Evolutionary conservation across 495 filamentous ascomycete genomes (phyloP).

Genomic region (Trichoderma orchidacearum): DNA sequence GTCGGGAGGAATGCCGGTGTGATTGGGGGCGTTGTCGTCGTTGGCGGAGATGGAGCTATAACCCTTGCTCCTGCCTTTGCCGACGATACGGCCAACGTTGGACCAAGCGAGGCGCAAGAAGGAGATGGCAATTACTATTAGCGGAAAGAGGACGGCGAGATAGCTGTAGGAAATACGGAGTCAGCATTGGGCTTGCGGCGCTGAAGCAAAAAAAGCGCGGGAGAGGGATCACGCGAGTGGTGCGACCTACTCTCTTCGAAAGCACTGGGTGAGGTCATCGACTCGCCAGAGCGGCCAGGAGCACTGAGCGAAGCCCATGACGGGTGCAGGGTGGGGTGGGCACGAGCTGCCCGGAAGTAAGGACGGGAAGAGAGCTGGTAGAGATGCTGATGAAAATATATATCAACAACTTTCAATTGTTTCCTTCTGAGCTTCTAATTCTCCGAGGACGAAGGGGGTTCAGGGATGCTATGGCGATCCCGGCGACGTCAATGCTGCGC

Average conservation of each 20-base stretch:
- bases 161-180: constrained; percentile 56
- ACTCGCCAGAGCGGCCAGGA: constrained; percentile 65
- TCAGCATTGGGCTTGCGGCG: no score
- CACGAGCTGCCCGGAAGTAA: not conserved
- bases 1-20: constrained; percentile 31
- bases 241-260: constrained; percentile 67
- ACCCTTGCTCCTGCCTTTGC: constrained; percentile 23
- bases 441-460: no score
- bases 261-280: constrained; percentile 83
- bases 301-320: constrained; percentile 56
- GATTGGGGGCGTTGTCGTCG: constrained; percentile 27
- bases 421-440: no score
- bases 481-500: not conserved
- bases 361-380: not conserved
- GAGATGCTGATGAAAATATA: not conserved
- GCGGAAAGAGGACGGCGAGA: constrained; percentile 71
- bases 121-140: constrained; percentile 56
- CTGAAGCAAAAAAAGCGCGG: not conserved
- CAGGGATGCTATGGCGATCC: not conserved
- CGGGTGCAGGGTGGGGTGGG: not conserved
- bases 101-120: constrained; percentile 48
- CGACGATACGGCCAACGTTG: constrained; percentile 30
- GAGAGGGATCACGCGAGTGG: not conserved
- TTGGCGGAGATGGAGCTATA: constrained; percentile 35
- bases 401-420: no score